Conservation (phyloP, 306 rosid genomes). For the Datisca glomerata region DNA sequence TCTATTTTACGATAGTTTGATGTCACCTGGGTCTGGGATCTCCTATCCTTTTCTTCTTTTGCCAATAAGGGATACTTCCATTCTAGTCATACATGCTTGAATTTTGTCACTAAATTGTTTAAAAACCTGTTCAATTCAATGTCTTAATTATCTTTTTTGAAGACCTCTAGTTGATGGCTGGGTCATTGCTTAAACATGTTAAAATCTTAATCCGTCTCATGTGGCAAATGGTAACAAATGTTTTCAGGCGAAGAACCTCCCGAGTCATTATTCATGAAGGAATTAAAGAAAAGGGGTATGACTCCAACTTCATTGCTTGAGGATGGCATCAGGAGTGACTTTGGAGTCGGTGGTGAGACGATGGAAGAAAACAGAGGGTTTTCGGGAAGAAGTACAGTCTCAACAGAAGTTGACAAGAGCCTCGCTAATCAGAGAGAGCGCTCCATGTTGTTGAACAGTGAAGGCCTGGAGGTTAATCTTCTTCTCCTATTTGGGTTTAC, state of each 20-base stretch:
- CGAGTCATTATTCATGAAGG: constrained; percentile 92
- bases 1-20: too few species aligned
- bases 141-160: not conserved
- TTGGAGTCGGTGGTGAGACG: constrained; percentile 44
- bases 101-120: too few species aligned
- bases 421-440: constrained; percentile 81
- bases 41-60: too few species aligned
- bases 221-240: not conserved
- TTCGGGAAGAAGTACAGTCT: constrained; percentile 48
- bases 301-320: constrained; percentile 87
- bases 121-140: too few species aligned
- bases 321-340: constrained; percentile 46
- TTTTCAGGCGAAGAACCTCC: constrained; percentile 83
- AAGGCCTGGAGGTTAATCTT: constrained; percentile 87
- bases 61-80: too few species aligned
- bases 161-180: not conserved
- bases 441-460: constrained; percentile 87
- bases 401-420: constrained; percentile 60
- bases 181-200: not conserved
- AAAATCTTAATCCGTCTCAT: not conserved
- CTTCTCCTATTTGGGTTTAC: constrained; percentile 7
- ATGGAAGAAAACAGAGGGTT: constrained; percentile 47
- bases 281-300: constrained; percentile 87
- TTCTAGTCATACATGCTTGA: too few species aligned
- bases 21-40: too few species aligned